Conservation (phyloP, 2,329 filamentous ascomycete species). For the Venturiaceae sp. region DNA sequence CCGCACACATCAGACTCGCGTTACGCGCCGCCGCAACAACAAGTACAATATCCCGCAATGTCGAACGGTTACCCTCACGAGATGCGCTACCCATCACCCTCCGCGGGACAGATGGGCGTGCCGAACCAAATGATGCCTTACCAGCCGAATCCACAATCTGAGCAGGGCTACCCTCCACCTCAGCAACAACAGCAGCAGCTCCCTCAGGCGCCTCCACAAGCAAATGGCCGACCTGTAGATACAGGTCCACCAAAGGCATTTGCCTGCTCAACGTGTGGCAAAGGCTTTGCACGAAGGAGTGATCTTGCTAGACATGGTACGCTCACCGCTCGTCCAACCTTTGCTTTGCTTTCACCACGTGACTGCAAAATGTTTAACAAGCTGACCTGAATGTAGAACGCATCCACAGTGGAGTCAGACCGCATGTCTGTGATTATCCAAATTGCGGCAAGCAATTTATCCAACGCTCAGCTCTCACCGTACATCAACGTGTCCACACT, state of each 20-base stretch:
- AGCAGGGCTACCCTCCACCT: conserved; percentile 2
- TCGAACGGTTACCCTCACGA: conserved; percentile 38
- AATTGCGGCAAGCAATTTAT: conserved; percentile 95
- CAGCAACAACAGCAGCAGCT: conserved; percentile 24
- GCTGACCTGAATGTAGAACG: conserved; percentile 53
- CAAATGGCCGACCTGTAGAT: conserved; percentile 31
- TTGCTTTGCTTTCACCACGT: conserved; percentile 11
- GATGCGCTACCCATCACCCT: conserved; percentile 44
- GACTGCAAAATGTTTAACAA: not conserved
- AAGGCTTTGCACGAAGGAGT: conserved; percentile 86
- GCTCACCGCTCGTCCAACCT: conserved; percentile 22
- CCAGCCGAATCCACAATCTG: conserved; percentile 34
- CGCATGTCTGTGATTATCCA: conserved; percentile 84
- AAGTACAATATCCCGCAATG: conserved; percentile 30
- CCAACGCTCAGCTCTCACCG: conserved; percentile 87
- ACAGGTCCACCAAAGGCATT: conserved; percentile 62
- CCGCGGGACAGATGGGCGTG: conserved; percentile 32
- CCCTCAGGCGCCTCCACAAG: conserved; percentile 19
- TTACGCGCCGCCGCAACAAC: conserved; percentile 36
- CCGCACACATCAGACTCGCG: conserved; percentile 45
- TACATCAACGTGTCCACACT: conserved; percentile 91
- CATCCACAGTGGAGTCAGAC: conserved; percentile 84
- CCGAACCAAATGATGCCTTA: conserved; percentile 45
- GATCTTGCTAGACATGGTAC: conserved; percentile 91
- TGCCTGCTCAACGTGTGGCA: conserved; percentile 79